Base-by-base conservation (phyloP, 352 stramenopile species). In the Pythium chondricola region DNA sequence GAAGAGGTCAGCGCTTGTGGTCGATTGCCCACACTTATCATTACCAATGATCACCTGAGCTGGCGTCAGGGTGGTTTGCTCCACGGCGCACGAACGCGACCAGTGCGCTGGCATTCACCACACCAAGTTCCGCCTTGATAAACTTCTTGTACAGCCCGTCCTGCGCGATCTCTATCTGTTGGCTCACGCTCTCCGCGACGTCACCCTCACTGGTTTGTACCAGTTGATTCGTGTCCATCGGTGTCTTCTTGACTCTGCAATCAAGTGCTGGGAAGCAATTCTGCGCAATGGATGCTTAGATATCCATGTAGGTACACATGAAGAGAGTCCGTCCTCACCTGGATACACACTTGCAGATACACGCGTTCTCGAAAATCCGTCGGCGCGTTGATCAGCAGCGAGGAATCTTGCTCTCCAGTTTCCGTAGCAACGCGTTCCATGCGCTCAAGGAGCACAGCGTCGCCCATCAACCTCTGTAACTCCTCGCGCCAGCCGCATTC, bases 71-170 rank as follows among this genome's bases (percentile, higher is more conserved):
- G 25, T 87, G 64, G 4, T 38, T 41, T 2, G 64, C 69, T 25
- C 81, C 74, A 26, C 77, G 71, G 25, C 80, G 76, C 13, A 92
- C 58, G 20, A 77, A 88, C 13, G 44, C 40, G 20, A 92, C 51
- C 17, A 92, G 37, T 11, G 52, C 55, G 30, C 69, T 46, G 30
- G 69, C 79, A 46, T 92, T 88, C 10, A 56, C 58, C 11, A 45
- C 30, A 0, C 52, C 45, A 60, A 92, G 70, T 7, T 71, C 72
- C 7, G 66, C 78, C n/a, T 59, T 48, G 18, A 51, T 57, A 26
- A 88, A 67, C 39, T 92, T 92, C 40, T 73, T 71, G 57, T 81
- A 89, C 29, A 92, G 60, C 1, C 72, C 72, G 29, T 92, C 81
- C 18, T 79, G 40, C 17, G 65, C n/a, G 16, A 92, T 64, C 27